These are phyloP conservation scores for Hibiscus syriacus DNA, from an alignment of 345 rosid species.

Conservation along the genomic window DNA sequence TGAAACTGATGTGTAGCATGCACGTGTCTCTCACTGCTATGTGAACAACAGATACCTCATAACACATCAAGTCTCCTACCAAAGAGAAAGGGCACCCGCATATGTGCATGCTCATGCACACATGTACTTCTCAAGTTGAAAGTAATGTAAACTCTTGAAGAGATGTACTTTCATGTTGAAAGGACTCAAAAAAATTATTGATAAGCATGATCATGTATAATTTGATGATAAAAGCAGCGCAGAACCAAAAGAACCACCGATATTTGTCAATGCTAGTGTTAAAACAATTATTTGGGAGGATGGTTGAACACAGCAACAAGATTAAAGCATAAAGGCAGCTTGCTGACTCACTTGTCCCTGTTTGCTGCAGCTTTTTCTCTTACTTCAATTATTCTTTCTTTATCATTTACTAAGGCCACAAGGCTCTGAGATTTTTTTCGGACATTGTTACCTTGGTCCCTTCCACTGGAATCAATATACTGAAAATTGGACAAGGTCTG, in stretches of 20 bases:
- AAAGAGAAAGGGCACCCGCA: not conserved
- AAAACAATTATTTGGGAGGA: not conserved
- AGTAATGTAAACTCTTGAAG: not conserved
- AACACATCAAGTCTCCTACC: not conserved
- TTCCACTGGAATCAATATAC: conserved; percentile 90
- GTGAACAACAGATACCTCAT: not conserved
- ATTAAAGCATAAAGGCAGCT: not conserved
- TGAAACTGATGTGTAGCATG: not conserved
- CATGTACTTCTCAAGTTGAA: not conserved
- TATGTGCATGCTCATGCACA: not conserved
- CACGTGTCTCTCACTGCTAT: not conserved
- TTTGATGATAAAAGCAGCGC: not conserved
- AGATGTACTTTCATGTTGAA: not conserved
- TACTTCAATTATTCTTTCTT: conserved; percentile 81
- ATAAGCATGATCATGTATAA: not conserved
- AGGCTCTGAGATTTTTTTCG: conserved; percentile 95
- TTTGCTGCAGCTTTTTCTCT: conserved; percentile 93
- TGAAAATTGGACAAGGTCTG: conserved; percentile 87
- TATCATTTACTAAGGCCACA: conserved; percentile 86
- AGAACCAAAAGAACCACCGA: not conserved
- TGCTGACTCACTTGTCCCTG: conserved; percentile 79
- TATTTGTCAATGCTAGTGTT: not conserved
- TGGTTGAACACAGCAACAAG: not conserved
- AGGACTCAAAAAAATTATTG: not conserved
- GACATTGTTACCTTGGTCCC: conserved; percentile 97